Conservation (phyloP, 192 early-diverging fungal species). For the Dimargaris xerosporica region DNA sequence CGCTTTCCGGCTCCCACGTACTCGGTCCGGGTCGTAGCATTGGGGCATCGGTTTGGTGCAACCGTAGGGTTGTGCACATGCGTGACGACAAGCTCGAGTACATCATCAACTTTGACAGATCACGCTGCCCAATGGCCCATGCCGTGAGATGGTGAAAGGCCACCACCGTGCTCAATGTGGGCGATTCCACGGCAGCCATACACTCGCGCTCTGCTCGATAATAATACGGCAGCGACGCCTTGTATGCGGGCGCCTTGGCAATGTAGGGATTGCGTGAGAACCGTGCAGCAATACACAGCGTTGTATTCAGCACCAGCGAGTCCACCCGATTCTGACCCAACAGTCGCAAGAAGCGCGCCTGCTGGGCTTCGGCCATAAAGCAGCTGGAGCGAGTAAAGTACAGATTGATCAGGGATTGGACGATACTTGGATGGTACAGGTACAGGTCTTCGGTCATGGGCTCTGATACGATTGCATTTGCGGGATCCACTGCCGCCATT, state of each 20-base stretch:
- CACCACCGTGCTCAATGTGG: background rate
- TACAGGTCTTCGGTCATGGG: background rate
- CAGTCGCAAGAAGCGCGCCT: background rate
- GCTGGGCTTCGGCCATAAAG: conserved; percentile 5
- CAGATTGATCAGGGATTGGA: conserved; percentile 1
- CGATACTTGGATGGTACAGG: conserved; percentile 5
- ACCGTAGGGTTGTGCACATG: background rate
- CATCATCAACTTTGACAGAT: background rate
- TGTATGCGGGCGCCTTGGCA: background rate
- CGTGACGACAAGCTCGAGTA: conserved; percentile 5
- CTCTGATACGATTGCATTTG: no score
- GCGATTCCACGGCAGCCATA: background rate
- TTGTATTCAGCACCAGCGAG: background rate
- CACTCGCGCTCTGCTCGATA: background rate
- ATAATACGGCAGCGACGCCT: background rate
- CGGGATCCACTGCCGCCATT: no score
- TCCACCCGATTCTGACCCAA: background rate
- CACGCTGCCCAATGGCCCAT: conserved; percentile 5
- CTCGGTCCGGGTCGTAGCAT: background rate
- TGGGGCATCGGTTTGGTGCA: background rate
- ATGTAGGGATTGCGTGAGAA: background rate
- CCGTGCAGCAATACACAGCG: background rate
- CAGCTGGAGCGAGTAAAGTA: conserved; percentile 9
- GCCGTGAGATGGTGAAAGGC: conserved; percentile 4
- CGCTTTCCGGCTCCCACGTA: background rate